Base-by-base conservation (phyloP, 2,329 filamentous ascomycete genomes). In the Oidium heveae region DNA sequence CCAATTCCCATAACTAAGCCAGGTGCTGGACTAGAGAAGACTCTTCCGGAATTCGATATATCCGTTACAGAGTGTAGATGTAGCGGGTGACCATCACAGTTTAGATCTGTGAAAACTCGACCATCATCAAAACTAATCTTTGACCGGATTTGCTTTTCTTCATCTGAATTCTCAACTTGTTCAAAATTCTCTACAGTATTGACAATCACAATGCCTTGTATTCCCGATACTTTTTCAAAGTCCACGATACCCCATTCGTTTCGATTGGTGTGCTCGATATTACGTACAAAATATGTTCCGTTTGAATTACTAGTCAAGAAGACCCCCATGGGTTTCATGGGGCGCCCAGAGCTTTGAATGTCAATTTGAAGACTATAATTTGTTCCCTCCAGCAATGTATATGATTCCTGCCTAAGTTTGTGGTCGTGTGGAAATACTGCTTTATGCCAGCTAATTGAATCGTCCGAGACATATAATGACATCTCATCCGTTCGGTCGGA, bases 291-390 rank as follows among this genome's bases (percentile, higher is more conserved):
- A 67, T 89, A 95, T 2, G 87, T 95, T 57, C 91, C 91, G 65
- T 96, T 93, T 34, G 88, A 96, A 66, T 98, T 98, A 65, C 89
- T 96, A 6, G 87, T 94, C 63, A 95, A 89, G 55, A 98, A 73
- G 12, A 84, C 80, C 36, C 91, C 93, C 77, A 94, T 89, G 0
- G 82, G 77, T 39, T 75, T 77, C 1, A 74, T 75, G 13, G 74
- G 74, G 47, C 70, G 71, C 41, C 72, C 72, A 24, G 49, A 52
- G 1, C 82, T 86, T 75, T 89, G 81, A 58, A 96, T 88, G 67
- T 96, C 88, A 55, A 98, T 80, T 68, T 96, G 89, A 61, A 98
- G 87, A 70, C 89, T 95, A 71, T 98, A 95, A 65, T 94, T 89
- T 44, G 91, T 96, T 63, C 88, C 91, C 68, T 96, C 89, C 43